phyloP scores from a whole-genome alignment of 768 basidiomycete genomes.

The Boletus vermiculosoides region DNA sequence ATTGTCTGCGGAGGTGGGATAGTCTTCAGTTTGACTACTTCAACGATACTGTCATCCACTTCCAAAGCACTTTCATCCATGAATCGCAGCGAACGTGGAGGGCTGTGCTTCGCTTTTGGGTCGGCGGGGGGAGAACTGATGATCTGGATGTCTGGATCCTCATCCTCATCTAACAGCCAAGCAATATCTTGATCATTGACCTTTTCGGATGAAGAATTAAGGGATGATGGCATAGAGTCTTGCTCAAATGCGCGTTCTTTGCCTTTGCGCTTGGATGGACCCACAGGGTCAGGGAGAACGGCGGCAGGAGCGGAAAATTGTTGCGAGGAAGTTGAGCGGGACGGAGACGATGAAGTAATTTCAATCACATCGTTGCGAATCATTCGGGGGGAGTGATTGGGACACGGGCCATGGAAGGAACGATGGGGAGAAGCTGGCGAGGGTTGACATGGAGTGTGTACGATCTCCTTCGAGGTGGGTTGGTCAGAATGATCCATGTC shows the following conservation, averaged over 20 bases:
- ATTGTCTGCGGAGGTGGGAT: slow-evolving; percentile 6
- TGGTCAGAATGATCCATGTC: slow-evolving; percentile 31
- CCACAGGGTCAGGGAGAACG: neutral
- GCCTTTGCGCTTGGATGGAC: slow-evolving; percentile 3
- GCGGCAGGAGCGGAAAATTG: neutral
- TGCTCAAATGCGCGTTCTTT: slow-evolving; percentile 12
- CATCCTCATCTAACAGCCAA: slow-evolving; percentile 69
- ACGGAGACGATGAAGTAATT: slow-evolving; percentile 32
- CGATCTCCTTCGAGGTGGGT: slow-evolving; percentile 2
- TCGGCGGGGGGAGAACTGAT: slow-evolving; percentile 48
- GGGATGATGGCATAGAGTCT: neutral
- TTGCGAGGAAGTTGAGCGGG: slow-evolving; percentile 15
- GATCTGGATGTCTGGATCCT: slow-evolving; percentile 52
- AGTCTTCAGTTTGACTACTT: slow-evolving; percentile 25
- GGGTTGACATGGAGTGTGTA: slow-evolving; percentile 8
- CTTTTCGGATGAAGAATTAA: neutral
- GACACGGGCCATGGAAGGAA: neutral
- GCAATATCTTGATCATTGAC: slow-evolving; percentile 46
- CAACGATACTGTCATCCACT: slow-evolving; percentile 6
- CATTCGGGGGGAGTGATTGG: slow-evolving; percentile 23
- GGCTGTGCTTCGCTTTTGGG: slow-evolving; percentile 8
- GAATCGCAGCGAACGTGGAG: neutral
- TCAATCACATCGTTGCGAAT: slow-evolving; percentile 29
- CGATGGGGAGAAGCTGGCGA: slow-evolving; percentile 16
- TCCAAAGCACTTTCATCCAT: slow-evolving; percentile 24